phyloP scores from a whole-genome alignment of 768 basidiomycete genomes.

The Guyanaporus albipodus region DNA sequence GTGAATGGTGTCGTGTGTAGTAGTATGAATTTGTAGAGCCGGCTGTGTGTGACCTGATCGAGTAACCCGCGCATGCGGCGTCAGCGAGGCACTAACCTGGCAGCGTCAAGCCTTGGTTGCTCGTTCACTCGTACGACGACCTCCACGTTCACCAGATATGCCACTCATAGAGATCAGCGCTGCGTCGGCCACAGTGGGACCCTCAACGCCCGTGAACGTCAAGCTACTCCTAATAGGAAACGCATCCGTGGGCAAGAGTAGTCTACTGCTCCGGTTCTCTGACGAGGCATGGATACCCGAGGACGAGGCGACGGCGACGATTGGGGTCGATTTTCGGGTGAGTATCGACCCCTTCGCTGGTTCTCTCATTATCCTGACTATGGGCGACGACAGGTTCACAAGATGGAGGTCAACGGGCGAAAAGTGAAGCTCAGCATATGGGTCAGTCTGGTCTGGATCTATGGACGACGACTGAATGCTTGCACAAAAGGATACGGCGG shows the following conservation, averaged over 20 bases:
- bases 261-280: constrained; percentile 88
- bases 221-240: constrained; percentile 85
- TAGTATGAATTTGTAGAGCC: neutral
- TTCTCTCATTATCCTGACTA: neutral
- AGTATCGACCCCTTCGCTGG: constrained; percentile 24
- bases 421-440: constrained; percentile 94
- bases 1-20: constrained; percentile 32
- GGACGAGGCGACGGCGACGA: constrained; percentile 84
- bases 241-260: constrained; percentile 90
- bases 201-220: constrained; percentile 51
- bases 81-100: constrained; percentile 19
- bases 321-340: constrained; percentile 82
- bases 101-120: constrained; percentile 1
- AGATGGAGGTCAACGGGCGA: constrained; percentile 80
- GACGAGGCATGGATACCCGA: constrained; percentile 94
- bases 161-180: constrained; percentile 17
- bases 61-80: constrained; percentile 18
- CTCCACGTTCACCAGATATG: constrained; percentile 11
- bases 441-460: constrained; percentile 62
- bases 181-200: constrained; percentile 25
- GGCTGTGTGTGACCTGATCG: constrained; percentile 11
- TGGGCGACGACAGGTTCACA: constrained; percentile 60
- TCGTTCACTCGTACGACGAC: neutral
- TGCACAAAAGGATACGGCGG: constrained; percentile 75
- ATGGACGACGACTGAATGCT: neutral